These are phyloP conservation scores for Apiotrichum domesticum DNA, from an alignment of 1,284 basidiomycete species.

Conservation along the genomic window DNA sequence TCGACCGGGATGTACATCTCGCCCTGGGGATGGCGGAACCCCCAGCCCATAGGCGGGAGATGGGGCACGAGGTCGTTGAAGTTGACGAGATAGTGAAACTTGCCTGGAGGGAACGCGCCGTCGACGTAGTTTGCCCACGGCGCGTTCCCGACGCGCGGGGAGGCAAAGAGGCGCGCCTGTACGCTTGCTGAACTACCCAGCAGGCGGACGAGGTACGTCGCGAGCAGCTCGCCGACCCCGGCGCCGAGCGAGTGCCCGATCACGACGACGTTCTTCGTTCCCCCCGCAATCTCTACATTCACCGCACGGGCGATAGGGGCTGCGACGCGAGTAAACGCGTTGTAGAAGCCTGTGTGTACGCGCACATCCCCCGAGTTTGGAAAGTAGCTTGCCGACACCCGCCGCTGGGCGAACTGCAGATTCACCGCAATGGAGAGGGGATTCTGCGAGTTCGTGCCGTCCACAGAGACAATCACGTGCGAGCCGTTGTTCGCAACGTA, in stretches of 20 bases:
- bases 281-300: background rate
- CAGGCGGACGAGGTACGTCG: background rate
- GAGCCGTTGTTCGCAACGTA: constrained; percentile 10
- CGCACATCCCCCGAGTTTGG: constrained; percentile 9
- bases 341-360: constrained; percentile 24
- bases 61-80: constrained; percentile 23
- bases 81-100: constrained; percentile 21
- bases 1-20: constrained; percentile 21
- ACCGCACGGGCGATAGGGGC: constrained; percentile 3
- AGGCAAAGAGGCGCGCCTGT: constrained; percentile 15
- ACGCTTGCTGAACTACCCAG: background rate
- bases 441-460: constrained; percentile 17
- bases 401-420: constrained; percentile 12
- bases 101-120: constrained; percentile 7
- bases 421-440: constrained; percentile 16
- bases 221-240: constrained; percentile 15
- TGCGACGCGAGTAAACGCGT: constrained; percentile 18
- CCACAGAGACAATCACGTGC: constrained; percentile 16
- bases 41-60: constrained; percentile 20
- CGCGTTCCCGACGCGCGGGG: constrained; percentile 23
- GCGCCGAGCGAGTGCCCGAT: constrained; percentile 26
- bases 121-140: constrained; percentile 26
- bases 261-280: constrained; percentile 15
- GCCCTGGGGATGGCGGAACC: constrained; percentile 16
- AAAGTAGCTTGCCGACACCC: constrained; percentile 9